Evolutionary conservation across 164 flowering plant genomes (phyloP).

Genomic region (Vitis labrusca): DNA sequence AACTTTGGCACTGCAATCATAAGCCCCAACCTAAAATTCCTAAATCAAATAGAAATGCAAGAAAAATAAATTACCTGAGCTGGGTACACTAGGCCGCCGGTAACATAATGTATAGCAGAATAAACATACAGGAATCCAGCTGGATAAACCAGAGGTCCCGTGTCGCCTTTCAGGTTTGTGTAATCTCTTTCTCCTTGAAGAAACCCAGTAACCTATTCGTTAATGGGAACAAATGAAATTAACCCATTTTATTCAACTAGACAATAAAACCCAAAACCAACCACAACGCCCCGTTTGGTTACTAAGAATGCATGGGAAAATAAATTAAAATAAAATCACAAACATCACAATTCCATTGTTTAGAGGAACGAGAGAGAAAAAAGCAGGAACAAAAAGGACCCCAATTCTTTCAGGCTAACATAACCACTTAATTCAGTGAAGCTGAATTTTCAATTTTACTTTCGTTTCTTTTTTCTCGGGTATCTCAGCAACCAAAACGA

Average conservation of each 20-base stretch:
- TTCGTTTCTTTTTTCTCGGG: not conserved
- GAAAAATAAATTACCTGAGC: conserved; percentile 68
- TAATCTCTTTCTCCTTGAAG: conserved; percentile 92
- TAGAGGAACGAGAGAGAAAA: no score
- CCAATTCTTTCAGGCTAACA: not conserved
- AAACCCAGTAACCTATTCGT: conserved; percentile 76
- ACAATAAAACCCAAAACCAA: not conserved
- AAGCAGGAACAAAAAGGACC: no score
- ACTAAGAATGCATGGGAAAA: no score
- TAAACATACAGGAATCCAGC: conserved; percentile 94
- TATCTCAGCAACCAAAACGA: conserved; percentile 5
- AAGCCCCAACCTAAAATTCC: not conserved
- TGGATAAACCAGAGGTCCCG: conserved; percentile 95
- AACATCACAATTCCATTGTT: no score
- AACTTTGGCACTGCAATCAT: no score
- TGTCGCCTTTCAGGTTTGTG: conserved; percentile 78
- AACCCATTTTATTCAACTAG: not conserved
- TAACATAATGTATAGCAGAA: conserved; percentile 71
- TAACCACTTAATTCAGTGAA: not conserved
- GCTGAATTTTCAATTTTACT: not conserved
- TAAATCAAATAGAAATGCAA: not conserved
- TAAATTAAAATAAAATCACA: no score
- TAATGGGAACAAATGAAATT: conserved; percentile 1
- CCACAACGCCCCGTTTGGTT: no score
- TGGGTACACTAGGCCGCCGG: conserved; percentile 77